phyloP scores from a whole-genome alignment of 371 early-diverging fungal species.

The Funneliformis caledonium region DNA sequence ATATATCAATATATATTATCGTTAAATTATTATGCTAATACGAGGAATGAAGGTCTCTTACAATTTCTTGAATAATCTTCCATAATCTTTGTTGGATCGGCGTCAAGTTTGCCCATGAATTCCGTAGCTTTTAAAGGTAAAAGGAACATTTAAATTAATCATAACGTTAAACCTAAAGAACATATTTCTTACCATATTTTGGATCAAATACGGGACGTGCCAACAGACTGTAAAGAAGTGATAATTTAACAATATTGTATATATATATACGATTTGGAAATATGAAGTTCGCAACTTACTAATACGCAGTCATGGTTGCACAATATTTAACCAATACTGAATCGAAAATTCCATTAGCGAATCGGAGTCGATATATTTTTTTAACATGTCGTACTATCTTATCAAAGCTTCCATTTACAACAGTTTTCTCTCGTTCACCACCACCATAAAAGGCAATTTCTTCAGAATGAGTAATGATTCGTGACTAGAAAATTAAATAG shows the following conservation, averaged over 20 bases:
- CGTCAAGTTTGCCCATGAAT: constrained; percentile 59
- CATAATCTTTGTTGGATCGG: constrained; percentile 81
- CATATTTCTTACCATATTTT: constrained; percentile 50
- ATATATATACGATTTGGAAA: neutral
- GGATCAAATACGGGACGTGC: constrained; percentile 84
- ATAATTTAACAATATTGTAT: no score
- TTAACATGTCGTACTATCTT: constrained; percentile 81
- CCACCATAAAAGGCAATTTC: constrained; percentile 90
- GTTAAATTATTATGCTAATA: neutral
- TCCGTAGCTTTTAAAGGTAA: constrained; percentile 50
- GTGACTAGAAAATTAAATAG: constrained; percentile 53
- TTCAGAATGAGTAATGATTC: constrained; percentile 83
- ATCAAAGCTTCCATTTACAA: constrained; percentile 71
- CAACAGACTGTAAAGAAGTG: constrained; percentile 54
- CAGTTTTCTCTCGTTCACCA: constrained; percentile 72
- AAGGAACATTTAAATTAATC: neutral
- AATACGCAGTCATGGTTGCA: constrained; percentile 88
- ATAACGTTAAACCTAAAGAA: neutral
- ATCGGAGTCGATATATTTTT: constrained; percentile 75
- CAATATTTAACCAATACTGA: constrained; percentile 88
- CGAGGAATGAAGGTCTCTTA: constrained; percentile 42
- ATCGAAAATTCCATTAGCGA: constrained; percentile 80
- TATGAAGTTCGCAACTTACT: constrained; percentile 52
- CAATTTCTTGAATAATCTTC: constrained; percentile 86
- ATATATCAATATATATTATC: neutral